phyloP scores from a whole-genome alignment of 2,329 filamentous ascomycete genomes.

The Colletotrichum gigasporum region DNA sequence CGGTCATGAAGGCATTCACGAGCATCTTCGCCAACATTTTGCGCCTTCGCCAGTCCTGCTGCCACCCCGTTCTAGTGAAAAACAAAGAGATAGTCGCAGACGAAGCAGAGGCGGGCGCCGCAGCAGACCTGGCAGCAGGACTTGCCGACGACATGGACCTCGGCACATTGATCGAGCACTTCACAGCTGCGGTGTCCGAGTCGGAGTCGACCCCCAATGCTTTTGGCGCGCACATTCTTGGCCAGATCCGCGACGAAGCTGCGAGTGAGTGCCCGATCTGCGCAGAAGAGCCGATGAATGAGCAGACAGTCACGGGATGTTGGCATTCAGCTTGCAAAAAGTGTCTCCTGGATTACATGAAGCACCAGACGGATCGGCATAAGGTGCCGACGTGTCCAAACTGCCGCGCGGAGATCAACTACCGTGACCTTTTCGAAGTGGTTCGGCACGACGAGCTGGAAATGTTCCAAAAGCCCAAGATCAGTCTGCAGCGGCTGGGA shows the following conservation, averaged over 20 bases:
- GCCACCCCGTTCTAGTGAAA: conserved; percentile 88
- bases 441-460: conserved; percentile 76
- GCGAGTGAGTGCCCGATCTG: conserved; percentile 94
- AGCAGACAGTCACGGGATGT: conserved; percentile 93
- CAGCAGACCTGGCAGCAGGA: conserved; percentile 81
- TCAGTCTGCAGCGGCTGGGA: conserved; percentile 69
- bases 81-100: conserved; percentile 87
- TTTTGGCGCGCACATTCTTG: conserved; percentile 87
- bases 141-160: conserved; percentile 97
- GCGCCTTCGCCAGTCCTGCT: conserved; percentile 91
- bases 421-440: conserved; percentile 90
- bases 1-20: conserved; percentile 93
- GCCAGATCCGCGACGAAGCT: conserved; percentile 90
- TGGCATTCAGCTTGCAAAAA: conserved; percentile 98
- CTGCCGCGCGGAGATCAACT: conserved; percentile 84
- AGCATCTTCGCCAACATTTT: conserved; percentile 98
- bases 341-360: conserved; percentile 89
- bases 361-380: conserved; percentile 82
- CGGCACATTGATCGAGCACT: conserved; percentile 83
- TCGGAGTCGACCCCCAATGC: conserved; percentile 67
- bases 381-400: conserved; percentile 87
- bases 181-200: conserved; percentile 74
- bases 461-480: conserved; percentile 56
- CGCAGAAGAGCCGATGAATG: conserved; percentile 93
- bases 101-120: conserved; percentile 82